A percentile compares a stretch with the other conserved stretches of the same genome.
Conservation (phyloP, 768 basidiomycete genomes). For the Candolleomyces efflorescens region DNA sequence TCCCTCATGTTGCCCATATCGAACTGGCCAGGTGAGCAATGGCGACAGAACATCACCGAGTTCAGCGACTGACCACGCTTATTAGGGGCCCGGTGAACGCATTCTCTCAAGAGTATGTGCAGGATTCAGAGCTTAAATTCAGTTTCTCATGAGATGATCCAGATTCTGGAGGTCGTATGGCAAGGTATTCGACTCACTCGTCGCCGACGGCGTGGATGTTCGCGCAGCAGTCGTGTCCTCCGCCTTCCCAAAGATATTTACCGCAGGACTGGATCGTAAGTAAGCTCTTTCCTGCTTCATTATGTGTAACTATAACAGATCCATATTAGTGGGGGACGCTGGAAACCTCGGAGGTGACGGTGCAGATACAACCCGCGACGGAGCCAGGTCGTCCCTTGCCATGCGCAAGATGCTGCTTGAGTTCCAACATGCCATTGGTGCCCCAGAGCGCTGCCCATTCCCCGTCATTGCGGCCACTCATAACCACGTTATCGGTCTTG, state of each 20-base stretch:
- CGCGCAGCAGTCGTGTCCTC: constrained; percentile 75
- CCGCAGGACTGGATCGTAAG: constrained; percentile 79
- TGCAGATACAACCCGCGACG: constrained; percentile 32
- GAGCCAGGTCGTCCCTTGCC: constrained; percentile 47
- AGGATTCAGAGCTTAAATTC: neutral
- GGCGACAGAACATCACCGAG: neutral
- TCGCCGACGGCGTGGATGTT: constrained; percentile 45
- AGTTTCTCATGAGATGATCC: neutral
- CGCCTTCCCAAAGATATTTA: constrained; percentile 65
- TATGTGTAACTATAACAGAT: neutral
- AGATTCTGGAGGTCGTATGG: constrained; percentile 78
- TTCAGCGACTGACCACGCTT: neutral
- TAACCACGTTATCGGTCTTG: constrained; percentile 71
- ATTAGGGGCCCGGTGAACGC: constrained; percentile 64
- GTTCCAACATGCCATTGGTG: constrained; percentile 70
- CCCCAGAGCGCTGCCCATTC: constrained; percentile 63
- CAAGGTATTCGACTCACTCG: constrained; percentile 53
- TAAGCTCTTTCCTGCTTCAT: neutral
- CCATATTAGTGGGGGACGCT: constrained; percentile 26
- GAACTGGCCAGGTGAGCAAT: constrained; percentile 38
- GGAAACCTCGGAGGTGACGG: constrained; percentile 18
- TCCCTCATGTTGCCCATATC: constrained; percentile 40
- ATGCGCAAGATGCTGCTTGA: constrained; percentile 42
- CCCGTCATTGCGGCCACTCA: constrained; percentile 85
- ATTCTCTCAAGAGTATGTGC: constrained; percentile 45